phyloP scores from a whole-genome alignment of 805 yeast species.

The Suhomyces sp. region DNA sequence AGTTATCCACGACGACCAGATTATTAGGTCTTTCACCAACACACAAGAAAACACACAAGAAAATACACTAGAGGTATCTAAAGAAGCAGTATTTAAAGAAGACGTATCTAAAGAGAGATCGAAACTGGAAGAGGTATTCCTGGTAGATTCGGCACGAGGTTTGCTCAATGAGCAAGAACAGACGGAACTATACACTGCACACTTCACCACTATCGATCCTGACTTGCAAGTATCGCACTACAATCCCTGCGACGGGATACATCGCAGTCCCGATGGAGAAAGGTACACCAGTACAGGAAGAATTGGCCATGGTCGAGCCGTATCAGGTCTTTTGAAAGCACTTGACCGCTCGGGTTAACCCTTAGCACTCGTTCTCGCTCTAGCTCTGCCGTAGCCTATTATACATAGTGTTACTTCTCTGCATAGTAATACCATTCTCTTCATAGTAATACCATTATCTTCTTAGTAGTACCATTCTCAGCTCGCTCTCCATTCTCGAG shows the following conservation, averaged over 20 bases:
- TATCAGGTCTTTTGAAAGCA: not conserved
- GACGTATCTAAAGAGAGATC: not conserved
- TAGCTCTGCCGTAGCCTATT: not conserved
- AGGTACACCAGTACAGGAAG: not conserved
- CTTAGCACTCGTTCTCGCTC: not conserved
- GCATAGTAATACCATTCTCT: too few species aligned
- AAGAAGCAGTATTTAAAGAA: too few species aligned
- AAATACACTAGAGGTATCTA: too few species aligned
- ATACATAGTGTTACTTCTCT: not conserved
- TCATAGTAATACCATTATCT: too few species aligned
- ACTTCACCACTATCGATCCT: slow-evolving; percentile 26
- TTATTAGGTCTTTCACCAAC: not conserved
- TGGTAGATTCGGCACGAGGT: slow-evolving; percentile 26
- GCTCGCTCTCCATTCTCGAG: too few species aligned
- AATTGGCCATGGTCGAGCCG: not conserved
- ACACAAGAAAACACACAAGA: not conserved
- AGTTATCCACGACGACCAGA: slow-evolving; percentile 6
- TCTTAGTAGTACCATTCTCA: too few species aligned
- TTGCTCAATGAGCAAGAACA: slow-evolving; percentile 36
- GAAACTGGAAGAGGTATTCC: slow-evolving; percentile 15
- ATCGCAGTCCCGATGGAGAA: not conserved
- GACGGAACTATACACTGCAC: slow-evolving; percentile 40
- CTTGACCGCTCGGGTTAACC: not conserved
- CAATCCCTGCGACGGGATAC: slow-evolving; percentile 9
- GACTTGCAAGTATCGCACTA: slow-evolving; percentile 6